These are phyloP conservation scores for Fusarium circinatum DNA, from an alignment of 2,329 filamentous ascomycete genomes.

Conservation along the genomic window DNA sequence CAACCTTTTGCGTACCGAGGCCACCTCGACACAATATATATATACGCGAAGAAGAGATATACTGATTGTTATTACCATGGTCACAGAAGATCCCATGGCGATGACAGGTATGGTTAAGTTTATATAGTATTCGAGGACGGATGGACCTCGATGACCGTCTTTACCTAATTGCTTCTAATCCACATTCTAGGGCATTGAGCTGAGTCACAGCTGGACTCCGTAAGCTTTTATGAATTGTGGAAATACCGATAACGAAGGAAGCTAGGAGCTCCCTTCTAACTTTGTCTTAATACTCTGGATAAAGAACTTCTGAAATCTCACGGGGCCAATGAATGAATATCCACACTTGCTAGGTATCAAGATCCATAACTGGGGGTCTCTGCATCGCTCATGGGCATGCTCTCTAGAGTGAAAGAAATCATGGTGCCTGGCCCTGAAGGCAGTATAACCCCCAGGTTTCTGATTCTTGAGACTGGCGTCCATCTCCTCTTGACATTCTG, in stretches of 20 bases:
- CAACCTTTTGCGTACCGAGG: too few relatives aligned
- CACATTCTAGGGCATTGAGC: accelerated
- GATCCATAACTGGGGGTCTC: accelerated
- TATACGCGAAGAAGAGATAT: too few relatives aligned
- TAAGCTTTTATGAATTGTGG: background rate
- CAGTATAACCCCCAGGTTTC: accelerated
- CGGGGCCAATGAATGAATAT: background rate
- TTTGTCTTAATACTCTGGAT: accelerated
- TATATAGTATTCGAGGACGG: background rate
- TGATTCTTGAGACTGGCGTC: too few relatives aligned
- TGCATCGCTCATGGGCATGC: background rate
- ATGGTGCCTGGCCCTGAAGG: accelerated
- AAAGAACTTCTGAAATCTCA: background rate
- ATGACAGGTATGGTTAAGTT: background rate
- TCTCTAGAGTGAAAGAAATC: too few relatives aligned
- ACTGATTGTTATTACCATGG: accelerated
- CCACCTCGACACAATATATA: background rate
- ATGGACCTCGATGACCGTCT: background rate
- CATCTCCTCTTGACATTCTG: background rate
- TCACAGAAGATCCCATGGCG: background rate
- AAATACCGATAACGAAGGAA: too few relatives aligned
- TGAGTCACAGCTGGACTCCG: accelerated
- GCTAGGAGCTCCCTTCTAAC: background rate
- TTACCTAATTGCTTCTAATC: accelerated
- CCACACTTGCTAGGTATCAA: accelerated